These are phyloP conservation scores for Phytophthora litchii DNA, from an alignment of 352 stramenopile species.

Conservation along the genomic window DNA sequence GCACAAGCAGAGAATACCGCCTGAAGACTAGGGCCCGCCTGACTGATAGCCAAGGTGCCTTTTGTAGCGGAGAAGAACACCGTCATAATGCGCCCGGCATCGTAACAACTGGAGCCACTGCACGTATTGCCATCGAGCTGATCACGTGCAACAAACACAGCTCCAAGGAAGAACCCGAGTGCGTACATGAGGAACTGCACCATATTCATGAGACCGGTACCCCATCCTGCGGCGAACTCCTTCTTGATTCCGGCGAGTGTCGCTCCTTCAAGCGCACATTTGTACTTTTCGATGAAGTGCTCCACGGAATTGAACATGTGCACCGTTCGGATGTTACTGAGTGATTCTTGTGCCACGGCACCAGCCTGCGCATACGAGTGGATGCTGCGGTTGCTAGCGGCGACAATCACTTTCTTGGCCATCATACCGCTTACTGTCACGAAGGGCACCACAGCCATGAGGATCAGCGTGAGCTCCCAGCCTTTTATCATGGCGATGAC, in stretches of 20 bases:
- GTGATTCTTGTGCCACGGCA: constrained; percentile 49
- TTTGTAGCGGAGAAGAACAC: constrained; percentile 56
- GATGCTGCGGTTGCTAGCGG: constrained; percentile 23
- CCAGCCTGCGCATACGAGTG: constrained; percentile 44
- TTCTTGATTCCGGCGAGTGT: constrained; percentile 46
- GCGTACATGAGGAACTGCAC: constrained; percentile 54
- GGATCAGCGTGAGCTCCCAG: constrained; percentile 64
- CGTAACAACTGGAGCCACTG: constrained; percentile 36
- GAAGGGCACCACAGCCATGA: constrained; percentile 54
- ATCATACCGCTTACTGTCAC: constrained; percentile 32
- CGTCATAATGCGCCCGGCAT: constrained; percentile 49
- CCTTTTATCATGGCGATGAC: constrained; percentile 50
- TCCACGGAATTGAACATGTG: constrained; percentile 59
- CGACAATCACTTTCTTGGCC: constrained; percentile 32
- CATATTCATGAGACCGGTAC: constrained; percentile 46
- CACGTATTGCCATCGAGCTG: constrained; percentile 36
- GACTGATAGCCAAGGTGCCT: constrained; percentile 45
- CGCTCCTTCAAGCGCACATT: constrained; percentile 28
- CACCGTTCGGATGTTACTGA: constrained; percentile 64
- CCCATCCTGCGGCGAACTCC: constrained; percentile 39
- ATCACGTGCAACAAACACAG: constrained; percentile 32
- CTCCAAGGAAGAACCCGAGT: constrained; percentile 59
- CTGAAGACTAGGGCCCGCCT: constrained; percentile 47
- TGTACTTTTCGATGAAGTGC: constrained; percentile 49
- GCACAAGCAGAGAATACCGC: constrained; percentile 39